Evolutionary conservation across 331 rosid genomes (phyloP).

Genomic region (Prunus yedoensis): DNA sequence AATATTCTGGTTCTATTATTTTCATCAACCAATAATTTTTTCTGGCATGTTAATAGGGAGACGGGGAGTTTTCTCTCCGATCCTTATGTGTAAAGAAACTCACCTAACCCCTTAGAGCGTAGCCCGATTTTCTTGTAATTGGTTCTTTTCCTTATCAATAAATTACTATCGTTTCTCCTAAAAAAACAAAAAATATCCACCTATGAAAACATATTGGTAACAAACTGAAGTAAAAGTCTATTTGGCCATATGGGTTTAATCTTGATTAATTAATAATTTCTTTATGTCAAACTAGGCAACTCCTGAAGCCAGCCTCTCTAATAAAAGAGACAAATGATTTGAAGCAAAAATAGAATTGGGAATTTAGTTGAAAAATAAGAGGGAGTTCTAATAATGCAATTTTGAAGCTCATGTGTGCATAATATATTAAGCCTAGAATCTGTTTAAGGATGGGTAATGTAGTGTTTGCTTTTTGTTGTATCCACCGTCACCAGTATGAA

Average conservation of each 20-base stretch:
- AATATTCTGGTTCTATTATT: not conserved
- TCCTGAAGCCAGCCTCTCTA: not conserved
- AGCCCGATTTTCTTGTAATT: no score
- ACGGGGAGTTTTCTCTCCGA: not conserved
- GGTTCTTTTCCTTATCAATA: no score
- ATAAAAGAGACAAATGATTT: not conserved
- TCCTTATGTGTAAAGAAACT: not conserved
- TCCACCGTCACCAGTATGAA: constrained; percentile 2
- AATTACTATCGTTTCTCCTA: no score
- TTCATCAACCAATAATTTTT: not conserved
- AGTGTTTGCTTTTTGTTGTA: not conserved
- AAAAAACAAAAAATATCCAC: no score
- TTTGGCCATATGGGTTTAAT: not conserved
- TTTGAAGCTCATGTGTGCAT: not conserved
- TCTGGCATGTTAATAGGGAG: no score
- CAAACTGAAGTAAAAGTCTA: not conserved
- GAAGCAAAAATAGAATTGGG: not conserved
- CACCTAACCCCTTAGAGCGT: no score
- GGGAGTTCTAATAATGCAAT: not conserved
- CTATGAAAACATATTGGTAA: no score
- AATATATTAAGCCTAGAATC: not conserved
- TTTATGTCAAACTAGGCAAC: constrained; percentile 3
- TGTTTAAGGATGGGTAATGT: not conserved
- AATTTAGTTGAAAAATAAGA: not conserved
- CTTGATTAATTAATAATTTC: not conserved